Base-by-base conservation (phyloP, 139 green algal species). In the Pleodorina starrii region DNA sequence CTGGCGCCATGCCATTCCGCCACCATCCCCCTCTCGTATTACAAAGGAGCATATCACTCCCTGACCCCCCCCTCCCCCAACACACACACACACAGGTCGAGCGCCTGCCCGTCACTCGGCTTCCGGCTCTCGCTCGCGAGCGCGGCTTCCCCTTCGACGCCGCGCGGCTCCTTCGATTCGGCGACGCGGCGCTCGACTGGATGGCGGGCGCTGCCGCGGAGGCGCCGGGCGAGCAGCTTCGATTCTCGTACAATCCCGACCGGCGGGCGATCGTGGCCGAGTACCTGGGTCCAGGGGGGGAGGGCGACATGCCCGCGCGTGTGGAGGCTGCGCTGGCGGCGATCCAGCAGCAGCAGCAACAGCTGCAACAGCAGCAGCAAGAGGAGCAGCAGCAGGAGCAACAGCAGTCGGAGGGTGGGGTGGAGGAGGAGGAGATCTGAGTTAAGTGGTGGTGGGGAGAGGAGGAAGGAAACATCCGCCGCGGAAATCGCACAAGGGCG, bases 161-260 rank as follows among this genome's bases (percentile, higher is more conserved):
- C 3, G 84, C 72, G 36, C 66, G 59, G 54, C 76, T 94, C 84
- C 84, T 95, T 14, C 72, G 66, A 5, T 95, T 94, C 88, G 91
- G 90, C 10, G 88, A 92, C 27, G 87, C 81, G 27, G 84, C 83
- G 63, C 78, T 95, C 63, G 42, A 16, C 0, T 94, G 93, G 91
- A 93, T 95, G 63, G 0, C 5, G 16, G 42, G 68, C 21, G 35
- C 80, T 21, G 89, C 86, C 17, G 44, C 44, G 23, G 12, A 5
- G 46, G 48, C 51, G 21, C 63, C 81, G 57, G 81, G 75, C 11
- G 50, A 73, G 68, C 89, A 92, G 32, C 25, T 89, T 74, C 68
- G 68, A 9, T 84, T 89, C 57, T 32, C 23, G 9, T 87, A 92
- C 69, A 48, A 40, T 19, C 78, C 88, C 9, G 44, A 23, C 6